Percentiles rank a stretch among this genome's conserved stretches.
These are phyloP conservation scores for Abrus precatorius DNA, from an alignment of 306 rosid species.

Conservation along the genomic window DNA sequence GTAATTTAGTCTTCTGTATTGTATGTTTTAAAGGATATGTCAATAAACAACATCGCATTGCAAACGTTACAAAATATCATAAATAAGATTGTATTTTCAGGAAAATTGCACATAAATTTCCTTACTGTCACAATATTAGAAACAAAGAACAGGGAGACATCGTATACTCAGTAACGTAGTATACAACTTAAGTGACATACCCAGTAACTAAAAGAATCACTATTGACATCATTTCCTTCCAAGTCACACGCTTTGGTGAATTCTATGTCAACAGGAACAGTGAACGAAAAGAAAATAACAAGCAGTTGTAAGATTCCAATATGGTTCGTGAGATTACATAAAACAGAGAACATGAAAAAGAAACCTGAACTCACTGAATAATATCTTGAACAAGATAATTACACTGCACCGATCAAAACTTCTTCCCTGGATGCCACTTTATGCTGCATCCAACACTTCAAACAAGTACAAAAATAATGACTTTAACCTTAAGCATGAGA, in stretches of 20 bases:
- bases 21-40: slow-evolving; percentile 1
- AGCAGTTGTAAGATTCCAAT: slow-evolving; percentile 33
- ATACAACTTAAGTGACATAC: slow-evolving; percentile 12
- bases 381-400: slow-evolving; percentile 41
- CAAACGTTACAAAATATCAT: not conserved
- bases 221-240: slow-evolving; percentile 44
- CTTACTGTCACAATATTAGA: slow-evolving; percentile 25
- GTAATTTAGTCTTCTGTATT: not conserved
- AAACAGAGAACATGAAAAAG: slow-evolving; percentile 38
- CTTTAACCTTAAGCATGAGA: slow-evolving; percentile 42
- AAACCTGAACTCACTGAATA: slow-evolving; percentile 43
- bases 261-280: slow-evolving; percentile 33
- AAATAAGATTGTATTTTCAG: slow-evolving; percentile 25
- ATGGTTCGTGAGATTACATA: slow-evolving; percentile 28
- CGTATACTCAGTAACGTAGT: not conserved
- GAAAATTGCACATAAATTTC: slow-evolving; percentile 23
- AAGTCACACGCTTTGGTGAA: slow-evolving; percentile 25
- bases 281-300: slow-evolving; percentile 44
- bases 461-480: slow-evolving; percentile 38
- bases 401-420: slow-evolving; percentile 43
- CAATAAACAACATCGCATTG: not conserved
- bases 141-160: slow-evolving; percentile 16
- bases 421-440: slow-evolving; percentile 89
- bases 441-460: slow-evolving; percentile 96
- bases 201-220: slow-evolving; percentile 31